Percentiles rank a stretch among this genome's conserved stretches.
Evolutionary conservation across 257 asterid genomes (phyloP).

Genomic region (Echium plantagineum): DNA sequence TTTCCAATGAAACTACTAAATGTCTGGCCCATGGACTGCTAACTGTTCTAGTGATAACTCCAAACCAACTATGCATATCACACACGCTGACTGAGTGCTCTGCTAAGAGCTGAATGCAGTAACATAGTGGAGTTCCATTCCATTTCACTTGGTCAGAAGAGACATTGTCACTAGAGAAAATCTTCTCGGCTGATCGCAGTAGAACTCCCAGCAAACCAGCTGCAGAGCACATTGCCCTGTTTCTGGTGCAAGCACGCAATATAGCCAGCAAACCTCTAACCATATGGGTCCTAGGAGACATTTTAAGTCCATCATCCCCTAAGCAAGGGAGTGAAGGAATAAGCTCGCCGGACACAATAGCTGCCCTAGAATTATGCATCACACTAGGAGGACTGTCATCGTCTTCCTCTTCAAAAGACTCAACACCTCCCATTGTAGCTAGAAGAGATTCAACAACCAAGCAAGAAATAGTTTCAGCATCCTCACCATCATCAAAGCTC

Average conservation of each 20-base stretch:
- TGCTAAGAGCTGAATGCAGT: constrained; percentile 79
- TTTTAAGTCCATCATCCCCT: constrained; percentile 74
- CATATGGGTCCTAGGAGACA: constrained; percentile 97
- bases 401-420: constrained; percentile 89
- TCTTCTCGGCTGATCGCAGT: constrained; percentile 69
- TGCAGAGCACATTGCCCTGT: constrained; percentile 85
- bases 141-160: constrained; percentile 45
- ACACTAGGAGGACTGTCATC: constrained; percentile 96
- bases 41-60: constrained; percentile 54
- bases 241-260: constrained; percentile 93
- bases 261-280: constrained; percentile 94
- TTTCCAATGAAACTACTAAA: constrained; percentile 72
- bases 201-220: constrained; percentile 81
- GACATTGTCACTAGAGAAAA: constrained; percentile 45
- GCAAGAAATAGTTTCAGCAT: constrained; percentile 60
- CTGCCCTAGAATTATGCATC: constrained; percentile 99
- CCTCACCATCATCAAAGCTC: constrained; percentile 65
- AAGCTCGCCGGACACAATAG: constrained; percentile 91
- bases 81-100: constrained; percentile 83
- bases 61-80: constrained; percentile 76
- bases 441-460: constrained; percentile 93
- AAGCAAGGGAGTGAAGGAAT: constrained; percentile 79
- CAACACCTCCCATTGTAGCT: constrained; percentile 99
- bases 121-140: constrained; percentile 87
- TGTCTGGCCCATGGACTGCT: constrained; percentile 72